phyloP scores from a whole-genome alignment of 768 basidiomycete genomes.

The Serendipita vermifera region DNA sequence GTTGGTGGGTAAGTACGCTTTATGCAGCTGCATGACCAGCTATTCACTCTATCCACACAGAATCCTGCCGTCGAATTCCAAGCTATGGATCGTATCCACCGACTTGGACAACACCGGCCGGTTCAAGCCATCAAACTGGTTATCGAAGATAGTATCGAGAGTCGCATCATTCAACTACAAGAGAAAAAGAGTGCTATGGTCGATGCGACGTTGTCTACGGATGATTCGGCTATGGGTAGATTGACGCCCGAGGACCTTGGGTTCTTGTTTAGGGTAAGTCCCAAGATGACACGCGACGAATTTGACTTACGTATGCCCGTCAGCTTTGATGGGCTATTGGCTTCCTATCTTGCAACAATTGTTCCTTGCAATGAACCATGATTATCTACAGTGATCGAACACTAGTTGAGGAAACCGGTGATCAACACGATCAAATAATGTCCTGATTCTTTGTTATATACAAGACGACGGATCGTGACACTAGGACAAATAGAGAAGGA shows the following conservation, averaged over 20 bases:
- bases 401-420: too few species aligned
- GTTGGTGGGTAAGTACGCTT: constrained; percentile 36
- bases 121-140: constrained; percentile 90
- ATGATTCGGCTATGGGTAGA: constrained; percentile 88
- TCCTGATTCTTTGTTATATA: too few species aligned
- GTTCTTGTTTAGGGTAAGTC: constrained; percentile 46
- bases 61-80: constrained; percentile 75
- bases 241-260: constrained; percentile 68
- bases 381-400: too few species aligned
- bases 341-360: too few species aligned
- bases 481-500: too few species aligned
- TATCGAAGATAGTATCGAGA: constrained; percentile 93
- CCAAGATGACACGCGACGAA: too few species aligned
- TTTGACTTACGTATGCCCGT: too few species aligned
- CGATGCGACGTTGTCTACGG: constrained; percentile 69
- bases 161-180: constrained; percentile 89
- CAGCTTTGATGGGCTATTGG: too few species aligned
- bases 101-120: constrained; percentile 86
- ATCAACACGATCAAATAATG: too few species aligned
- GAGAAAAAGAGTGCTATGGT: constrained; percentile 97
- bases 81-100: constrained; percentile 96
- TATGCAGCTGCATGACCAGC: constrained; percentile 2
- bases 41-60: constrained; percentile 35
- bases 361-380: too few species aligned
- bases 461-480: too few species aligned